A percentile compares a stretch with the other conserved stretches of the same genome.
These are phyloP conservation scores for Suhomyces chickasaworum DNA, from an alignment of 1,139 yeast genomes.

Conservation along the genomic window DNA sequence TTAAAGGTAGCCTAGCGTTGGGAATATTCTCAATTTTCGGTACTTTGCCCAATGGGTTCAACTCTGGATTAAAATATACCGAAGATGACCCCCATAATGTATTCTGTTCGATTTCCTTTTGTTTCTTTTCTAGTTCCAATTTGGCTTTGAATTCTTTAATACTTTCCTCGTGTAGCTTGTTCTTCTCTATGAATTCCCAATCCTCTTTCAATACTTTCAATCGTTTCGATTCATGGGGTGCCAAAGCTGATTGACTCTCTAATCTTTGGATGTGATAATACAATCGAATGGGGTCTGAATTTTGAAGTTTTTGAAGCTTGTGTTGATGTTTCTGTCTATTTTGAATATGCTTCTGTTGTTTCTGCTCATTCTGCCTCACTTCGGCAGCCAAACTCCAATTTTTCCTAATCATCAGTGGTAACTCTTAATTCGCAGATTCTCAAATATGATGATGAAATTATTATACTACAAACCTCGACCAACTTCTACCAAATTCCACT, in stretches of 20 bases:
- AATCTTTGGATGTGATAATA: conserved; percentile 33
- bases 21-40: conserved; percentile 27
- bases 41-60: conserved; percentile 49
- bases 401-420: conserved; percentile 38
- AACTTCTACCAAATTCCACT: too few relatives aligned
- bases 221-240: conserved; percentile 26
- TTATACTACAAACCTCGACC: not conserved
- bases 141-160: conserved; percentile 26
- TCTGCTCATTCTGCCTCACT: conserved; percentile 40
- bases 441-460: not conserved
- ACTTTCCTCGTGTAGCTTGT: conserved; percentile 36
- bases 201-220: conserved; percentile 35
- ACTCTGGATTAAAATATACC: conserved; percentile 47
- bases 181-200: conserved; percentile 42
- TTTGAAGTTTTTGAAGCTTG: conserved; percentile 28
- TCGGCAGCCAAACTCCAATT: conserved; percentile 49
- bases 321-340: conserved; percentile 41
- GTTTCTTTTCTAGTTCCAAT: conserved; percentile 19
- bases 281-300: conserved; percentile 38
- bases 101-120: conserved; percentile 22
- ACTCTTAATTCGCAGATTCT: not conserved
- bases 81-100: conserved; percentile 44
- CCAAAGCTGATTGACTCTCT: conserved; percentile 19
- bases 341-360: conserved; percentile 40
- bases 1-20: conserved; percentile 33